phyloP scores from a whole-genome alignment of 2,329 filamentous ascomycete genomes.

The Fusarium solani-melongenae region DNA sequence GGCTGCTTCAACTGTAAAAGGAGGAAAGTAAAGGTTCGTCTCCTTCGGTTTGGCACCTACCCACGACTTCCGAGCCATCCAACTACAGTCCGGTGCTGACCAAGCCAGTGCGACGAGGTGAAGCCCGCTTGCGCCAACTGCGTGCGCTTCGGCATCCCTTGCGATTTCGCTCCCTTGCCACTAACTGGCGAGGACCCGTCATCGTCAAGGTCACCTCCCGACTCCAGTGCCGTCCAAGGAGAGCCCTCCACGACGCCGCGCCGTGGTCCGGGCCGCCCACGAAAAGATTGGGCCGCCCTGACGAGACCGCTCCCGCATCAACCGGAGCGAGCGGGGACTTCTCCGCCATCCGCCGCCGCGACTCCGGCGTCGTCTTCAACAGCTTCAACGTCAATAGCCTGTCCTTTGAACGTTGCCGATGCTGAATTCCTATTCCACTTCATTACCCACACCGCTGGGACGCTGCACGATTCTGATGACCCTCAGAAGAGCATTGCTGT shows the following conservation, averaged over 20 bases:
- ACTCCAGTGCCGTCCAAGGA: conserved; percentile 21
- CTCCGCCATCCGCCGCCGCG: conserved; percentile 36
- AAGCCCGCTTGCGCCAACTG: conserved; percentile 48
- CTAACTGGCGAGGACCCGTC: conserved; percentile 30
- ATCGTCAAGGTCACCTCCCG: conserved; percentile 27
- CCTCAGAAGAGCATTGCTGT: conserved; percentile 28
- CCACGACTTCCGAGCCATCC: not conserved
- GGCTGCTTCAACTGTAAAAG: conserved; percentile 48
- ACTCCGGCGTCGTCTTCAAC: conserved; percentile 38
- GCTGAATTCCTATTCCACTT: conserved; percentile 47
- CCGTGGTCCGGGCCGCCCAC: conserved; percentile 45
- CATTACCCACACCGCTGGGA: conserved; percentile 39
- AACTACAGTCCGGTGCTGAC: conserved; percentile 21
- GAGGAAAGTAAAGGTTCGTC: conserved; percentile 46
- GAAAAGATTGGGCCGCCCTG: conserved; percentile 46
- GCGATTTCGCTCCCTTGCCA: conserved; percentile 41
- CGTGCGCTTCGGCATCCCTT: conserved; percentile 46
- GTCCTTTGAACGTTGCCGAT: conserved; percentile 42
- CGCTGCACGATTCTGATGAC: conserved; percentile 33
- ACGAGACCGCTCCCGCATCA: conserved; percentile 30
- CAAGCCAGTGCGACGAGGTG: conserved; percentile 45
- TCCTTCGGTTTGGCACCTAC: not conserved
- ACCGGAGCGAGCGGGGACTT: conserved; percentile 37
- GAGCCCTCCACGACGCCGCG: conserved; percentile 34
- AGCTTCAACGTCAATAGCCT: conserved; percentile 31